These are phyloP conservation scores for Lipomyces yamadae DNA, from an alignment of 805 yeast genomes.

Conservation along the genomic window DNA sequence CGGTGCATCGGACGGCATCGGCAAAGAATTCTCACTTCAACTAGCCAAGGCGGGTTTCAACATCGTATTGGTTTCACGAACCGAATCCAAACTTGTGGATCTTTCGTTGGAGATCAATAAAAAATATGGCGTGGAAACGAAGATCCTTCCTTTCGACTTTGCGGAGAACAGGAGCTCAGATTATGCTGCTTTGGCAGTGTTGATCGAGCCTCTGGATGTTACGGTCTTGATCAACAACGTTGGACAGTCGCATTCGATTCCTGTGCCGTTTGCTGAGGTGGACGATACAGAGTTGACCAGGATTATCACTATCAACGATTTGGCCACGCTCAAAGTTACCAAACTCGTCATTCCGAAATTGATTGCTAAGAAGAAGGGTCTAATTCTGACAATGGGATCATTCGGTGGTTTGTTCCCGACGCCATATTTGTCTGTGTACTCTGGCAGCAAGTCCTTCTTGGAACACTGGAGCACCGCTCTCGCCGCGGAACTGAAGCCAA, in stretches of 20 bases:
- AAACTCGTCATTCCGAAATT: slow-evolving; percentile 78
- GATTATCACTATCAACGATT: slow-evolving; percentile 83
- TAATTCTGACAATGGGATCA: slow-evolving; percentile 93
- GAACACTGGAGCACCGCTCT: slow-evolving; percentile 91
- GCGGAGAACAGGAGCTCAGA: slow-evolving; percentile 63
- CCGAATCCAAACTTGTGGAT: slow-evolving; percentile 71
- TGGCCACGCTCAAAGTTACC: slow-evolving; percentile 82
- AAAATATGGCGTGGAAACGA: slow-evolving; percentile 66
- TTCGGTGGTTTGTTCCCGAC: slow-evolving; percentile 94
- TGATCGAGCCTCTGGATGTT: slow-evolving; percentile 29
- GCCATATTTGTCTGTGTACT: slow-evolving; percentile 88
- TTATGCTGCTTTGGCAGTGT: slow-evolving; percentile 54
- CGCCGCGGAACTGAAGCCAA: slow-evolving; percentile 75
- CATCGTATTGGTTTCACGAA: slow-evolving; percentile 81
- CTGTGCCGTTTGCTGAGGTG: slow-evolving; percentile 90
- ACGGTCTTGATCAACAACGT: slow-evolving; percentile 88
- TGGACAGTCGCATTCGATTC: slow-evolving; percentile 92
- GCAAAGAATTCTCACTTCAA: slow-evolving; percentile 87
- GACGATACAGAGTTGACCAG: slow-evolving; percentile 70
- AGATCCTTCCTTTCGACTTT: slow-evolving; percentile 77
- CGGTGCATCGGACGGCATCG: slow-evolving; percentile 97
- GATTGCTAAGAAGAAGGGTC: slow-evolving; percentile 52
- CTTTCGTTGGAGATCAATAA: slow-evolving; percentile 63
- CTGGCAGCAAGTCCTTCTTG: slow-evolving; percentile 94
- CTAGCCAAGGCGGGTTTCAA: slow-evolving; percentile 86